phyloP scores from a whole-genome alignment of 495 filamentous ascomycete species.

The Hypomontagnella monticulosa region DNA sequence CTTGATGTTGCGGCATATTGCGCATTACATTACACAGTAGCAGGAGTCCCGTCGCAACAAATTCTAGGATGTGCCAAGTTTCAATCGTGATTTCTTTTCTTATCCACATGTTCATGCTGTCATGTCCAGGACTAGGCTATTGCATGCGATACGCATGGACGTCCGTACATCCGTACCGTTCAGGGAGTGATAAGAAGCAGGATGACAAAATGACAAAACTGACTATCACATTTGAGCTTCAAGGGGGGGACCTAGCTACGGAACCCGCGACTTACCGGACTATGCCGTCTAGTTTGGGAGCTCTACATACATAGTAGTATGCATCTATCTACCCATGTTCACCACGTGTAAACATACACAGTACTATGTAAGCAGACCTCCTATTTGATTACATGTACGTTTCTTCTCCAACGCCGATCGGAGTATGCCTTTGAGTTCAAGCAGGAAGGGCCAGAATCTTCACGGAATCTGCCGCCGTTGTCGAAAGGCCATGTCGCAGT shows the following conservation, averaged over 20 bases:
- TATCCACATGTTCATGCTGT: not conserved
- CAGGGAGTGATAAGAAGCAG: too few relatives aligned
- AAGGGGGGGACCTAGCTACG: slow-evolving; percentile 14
- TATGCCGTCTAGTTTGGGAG: not conserved
- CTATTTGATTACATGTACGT: too few relatives aligned
- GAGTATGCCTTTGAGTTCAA: not conserved
- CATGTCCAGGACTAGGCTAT: too few relatives aligned
- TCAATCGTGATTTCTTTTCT: slow-evolving; percentile 5
- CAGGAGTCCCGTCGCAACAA: not conserved
- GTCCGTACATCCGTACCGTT: too few relatives aligned
- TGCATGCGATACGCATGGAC: too few relatives aligned
- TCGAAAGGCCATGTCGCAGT: slow-evolving; percentile 3
- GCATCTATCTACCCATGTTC: not conserved
- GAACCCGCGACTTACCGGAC: slow-evolving; percentile 15
- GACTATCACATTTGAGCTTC: slow-evolving; percentile 9
- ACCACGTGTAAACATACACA: not conserved
- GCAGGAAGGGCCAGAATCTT: slow-evolving; percentile 1
- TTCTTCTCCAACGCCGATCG: too few relatives aligned
- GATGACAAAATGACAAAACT: not conserved
- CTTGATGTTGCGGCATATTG: slow-evolving; percentile 7
- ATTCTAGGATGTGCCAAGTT: slow-evolving; percentile 2
- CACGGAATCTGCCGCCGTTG: slow-evolving; percentile 6
- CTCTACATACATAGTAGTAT: too few relatives aligned
- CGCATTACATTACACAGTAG: slow-evolving; percentile 10
- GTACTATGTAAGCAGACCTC: not conserved